Evolutionary conservation across 2,329 filamentous ascomycete species (phyloP), one percentile per base, ranked within the genome.

Genomic region (Tolypocladium pustulatum): DNA sequence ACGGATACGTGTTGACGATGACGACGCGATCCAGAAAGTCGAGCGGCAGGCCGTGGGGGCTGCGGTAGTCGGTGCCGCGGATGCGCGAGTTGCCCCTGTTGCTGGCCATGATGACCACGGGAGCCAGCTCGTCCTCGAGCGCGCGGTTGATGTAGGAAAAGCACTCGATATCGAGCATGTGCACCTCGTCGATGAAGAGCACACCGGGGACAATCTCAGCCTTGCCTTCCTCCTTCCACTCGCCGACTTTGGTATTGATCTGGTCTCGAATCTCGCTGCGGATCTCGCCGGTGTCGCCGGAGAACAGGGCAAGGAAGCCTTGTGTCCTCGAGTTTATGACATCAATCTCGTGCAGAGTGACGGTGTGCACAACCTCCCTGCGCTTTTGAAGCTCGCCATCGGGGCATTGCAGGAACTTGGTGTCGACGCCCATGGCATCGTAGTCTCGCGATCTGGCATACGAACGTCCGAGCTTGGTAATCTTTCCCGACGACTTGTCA

Each of bases 151-250:
- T 88, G 79, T 96, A 99, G 52, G 91, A 95, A 79, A 96, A 99
- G 78, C 93, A 97, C 75, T 99, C 94, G 64, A 97, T 97, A 72
- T 99, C 94, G 59, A 99, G 89, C 93, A 99, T 97, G 80, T 99
- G 94, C 6, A 99, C 93, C 77, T 99, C 94, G 69, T 99, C 94
- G 68, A 99, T 96, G 79, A 99, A 99, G 9, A 99, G 79, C 9
- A 99, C 94, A 53, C 94, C 94, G 0, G 94, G 94, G 0, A 99
- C 91, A 58, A 99, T 97, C 76, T 96, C 92, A 3, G 94, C 94
- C 75, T 99, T 99, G 76, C 94, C 94, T 76, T 99, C 94, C 74
- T 99, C 94, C 75, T 96, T 97, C 94, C 94, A 99, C 75, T 99
- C 94, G 54, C 88, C 92, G 2, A 99, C 92, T 76, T 99, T 99